Base-by-base conservation (phyloP, 2,329 filamentous ascomycete species). In the Mycosphaerella sp. region DNA sequence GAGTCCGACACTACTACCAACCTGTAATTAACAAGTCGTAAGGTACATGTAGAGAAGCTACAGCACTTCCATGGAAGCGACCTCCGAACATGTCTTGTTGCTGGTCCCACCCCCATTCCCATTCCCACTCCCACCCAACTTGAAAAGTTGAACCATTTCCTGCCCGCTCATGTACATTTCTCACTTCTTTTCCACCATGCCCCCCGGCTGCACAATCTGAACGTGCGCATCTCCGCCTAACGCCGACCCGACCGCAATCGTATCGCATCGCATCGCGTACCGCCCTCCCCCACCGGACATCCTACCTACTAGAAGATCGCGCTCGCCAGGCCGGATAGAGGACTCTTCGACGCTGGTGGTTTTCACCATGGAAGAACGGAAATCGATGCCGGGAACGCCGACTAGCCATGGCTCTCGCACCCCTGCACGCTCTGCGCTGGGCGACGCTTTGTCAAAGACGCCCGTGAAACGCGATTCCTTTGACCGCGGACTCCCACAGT, bases 391-490 rank as follows among this genome's bases (percentile, higher is more conserved):
- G 5, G 53, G 55, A 9, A 60, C 59, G 32, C 59, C 60, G 16
- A 53, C 44, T 28, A 49, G 39, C 30, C 30, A 34, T 48, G 45
- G 51, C 43, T 47, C 32, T 41, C 43, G 45, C 30, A 54, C 37
- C 10, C 51, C 49, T 10, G 50, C 49, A 25, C 46, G 53, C 16
- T 51, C 54, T 18, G 59, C 63, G n/a, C 50, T 65, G 51, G 62
- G 61, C 43, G 63, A 64, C 36, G 64, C 63, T 16, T 49, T 66
- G 34, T 48, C 59, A 34, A 55, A 58, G 28, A 58, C 60, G 16
- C 62, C 62, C 14, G 57, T 66, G 41, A 61, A 64, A 32, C 57
- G 61, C 41, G 63, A 65, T 53, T 66, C 63, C 21, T 64, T 66
- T 44, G 65, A 67, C 52, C 55, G 65, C 59, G 62, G 41, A 58